Base-by-base conservation (phyloP, 2,329 filamentous ascomycete species). In the Sordariomycetes sp. region DNA sequence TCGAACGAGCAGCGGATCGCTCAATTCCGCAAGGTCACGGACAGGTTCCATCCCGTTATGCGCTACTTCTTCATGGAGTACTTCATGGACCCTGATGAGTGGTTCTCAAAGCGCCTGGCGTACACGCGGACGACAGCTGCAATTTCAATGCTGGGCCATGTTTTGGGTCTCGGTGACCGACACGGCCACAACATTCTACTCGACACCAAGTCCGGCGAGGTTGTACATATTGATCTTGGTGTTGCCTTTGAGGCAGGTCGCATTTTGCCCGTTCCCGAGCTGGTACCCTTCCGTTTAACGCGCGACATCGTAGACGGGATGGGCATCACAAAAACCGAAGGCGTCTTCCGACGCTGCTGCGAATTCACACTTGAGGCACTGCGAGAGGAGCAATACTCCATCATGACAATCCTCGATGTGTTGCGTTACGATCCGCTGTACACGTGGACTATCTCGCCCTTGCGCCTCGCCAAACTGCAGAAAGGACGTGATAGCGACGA, bases 331-430 rank as follows among this genome's bases (percentile, higher is more conserved):
- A 86, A 85, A 48, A 94, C 88, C 0, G 93, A 99, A 57, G 92
- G 92, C 4, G 87, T 96, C 0, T 98, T 96, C 64, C 77, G 92
- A 7, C 78, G 93, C n/a, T 96, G 90, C 59, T 98, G 92, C 56
- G 93, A 99, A 54, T 96, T 96, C 54, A 96, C 88, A 0, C 75
- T 99, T 21, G 87, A 95, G 41, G 88, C 93, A 2, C 66, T 99
- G 23, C 80, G 92, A n/a, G 84, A 94, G 48, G 92, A 98, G 55
- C 85, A 85, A 10, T 93, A 94, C 54, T 88, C 83, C 29, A 98
- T 99, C 62, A 96, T 95, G 88, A 96, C 92, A 1, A 87, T 98
- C 34, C 75, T 99, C 15, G 93, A 98, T 51, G 93, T 98, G 16
- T 66, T 99, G 39, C 82, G 93, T n/a, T 96, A 95, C 58, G 92